These are phyloP conservation scores for Gossypium gossypioides DNA, from an alignment of 441 rosid species.

Conservation along the genomic window DNA sequence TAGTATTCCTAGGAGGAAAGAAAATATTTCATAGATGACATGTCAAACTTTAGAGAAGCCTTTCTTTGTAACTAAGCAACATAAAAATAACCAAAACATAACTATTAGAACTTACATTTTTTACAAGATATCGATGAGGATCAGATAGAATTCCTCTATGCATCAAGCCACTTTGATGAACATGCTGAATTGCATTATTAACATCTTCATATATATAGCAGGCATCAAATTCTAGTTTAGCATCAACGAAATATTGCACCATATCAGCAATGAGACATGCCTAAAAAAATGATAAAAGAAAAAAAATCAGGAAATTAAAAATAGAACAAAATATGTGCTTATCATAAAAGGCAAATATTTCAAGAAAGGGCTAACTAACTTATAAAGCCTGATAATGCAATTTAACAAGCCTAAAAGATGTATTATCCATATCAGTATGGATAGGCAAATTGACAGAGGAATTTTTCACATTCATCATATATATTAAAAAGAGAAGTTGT, in stretches of 20 bases:
- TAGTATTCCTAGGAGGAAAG: background rate
- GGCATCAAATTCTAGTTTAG: constrained; percentile 88
- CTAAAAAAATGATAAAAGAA: constrained; percentile 29
- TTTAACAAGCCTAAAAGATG: background rate
- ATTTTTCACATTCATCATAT: background rate
- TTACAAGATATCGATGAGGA: constrained; percentile 68
- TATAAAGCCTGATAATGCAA: background rate
- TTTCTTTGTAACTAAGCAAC: constrained; percentile 4
- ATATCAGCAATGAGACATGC: constrained; percentile 92
- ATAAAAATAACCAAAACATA: background rate
- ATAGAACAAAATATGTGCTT: background rate
- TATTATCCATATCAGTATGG: background rate
- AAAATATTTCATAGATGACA: background rate
- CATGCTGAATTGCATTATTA: constrained; percentile 86
- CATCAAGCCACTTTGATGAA: constrained; percentile 83
- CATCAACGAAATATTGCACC: constrained; percentile 84
- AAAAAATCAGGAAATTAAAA: background rate
- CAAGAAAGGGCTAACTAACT: background rate
- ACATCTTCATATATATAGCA: constrained; percentile 89
- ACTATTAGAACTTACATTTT: constrained; percentile 48
- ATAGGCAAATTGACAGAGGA: background rate
- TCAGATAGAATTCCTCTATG: constrained; percentile 85
- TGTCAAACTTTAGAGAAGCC: background rate
- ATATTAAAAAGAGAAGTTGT: background rate
- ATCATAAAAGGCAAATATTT: background rate